phyloP scores from a whole-genome alignment of 2,329 filamentous ascomycete genomes.

The Pleochaeta shiraiana region DNA sequence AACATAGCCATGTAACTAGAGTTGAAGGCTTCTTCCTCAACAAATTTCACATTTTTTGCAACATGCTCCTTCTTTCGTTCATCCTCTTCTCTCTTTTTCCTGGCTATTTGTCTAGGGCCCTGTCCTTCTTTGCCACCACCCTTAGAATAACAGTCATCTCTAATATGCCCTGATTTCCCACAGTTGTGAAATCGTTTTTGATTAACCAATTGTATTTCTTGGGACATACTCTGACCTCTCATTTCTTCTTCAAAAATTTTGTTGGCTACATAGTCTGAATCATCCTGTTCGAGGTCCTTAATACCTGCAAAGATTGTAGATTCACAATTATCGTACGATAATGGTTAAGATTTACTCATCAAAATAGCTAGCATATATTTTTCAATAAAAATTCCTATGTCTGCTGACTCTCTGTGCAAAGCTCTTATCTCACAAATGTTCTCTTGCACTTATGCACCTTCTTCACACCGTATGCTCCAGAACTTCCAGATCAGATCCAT shows the following conservation, averaged over 20 bases:
- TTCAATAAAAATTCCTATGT: conserved; percentile 2
- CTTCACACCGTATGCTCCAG: neutral
- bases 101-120: neutral
- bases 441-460: neutral
- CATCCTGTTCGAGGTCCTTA: neutral
- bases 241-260: conserved; percentile 2
- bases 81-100: neutral
- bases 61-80: neutral
- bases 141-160: neutral
- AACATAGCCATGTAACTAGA: neutral
- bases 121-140: neutral
- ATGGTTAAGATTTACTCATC: neutral
- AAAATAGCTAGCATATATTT: neutral
- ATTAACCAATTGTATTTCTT: neutral
- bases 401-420: neutral
- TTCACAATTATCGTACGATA: neutral
- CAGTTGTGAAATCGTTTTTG: neutral
- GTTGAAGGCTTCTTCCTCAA: neutral
- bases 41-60: neutral
- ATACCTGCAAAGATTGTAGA: conserved; percentile 3
- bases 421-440: neutral
- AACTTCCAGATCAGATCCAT: neutral
- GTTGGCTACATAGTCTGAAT: neutral
- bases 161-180: neutral
- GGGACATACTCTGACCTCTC: neutral